Base-by-base conservation (phyloP, 495 filamentous ascomycete genomes). In the Penicillium ucsense region DNA sequence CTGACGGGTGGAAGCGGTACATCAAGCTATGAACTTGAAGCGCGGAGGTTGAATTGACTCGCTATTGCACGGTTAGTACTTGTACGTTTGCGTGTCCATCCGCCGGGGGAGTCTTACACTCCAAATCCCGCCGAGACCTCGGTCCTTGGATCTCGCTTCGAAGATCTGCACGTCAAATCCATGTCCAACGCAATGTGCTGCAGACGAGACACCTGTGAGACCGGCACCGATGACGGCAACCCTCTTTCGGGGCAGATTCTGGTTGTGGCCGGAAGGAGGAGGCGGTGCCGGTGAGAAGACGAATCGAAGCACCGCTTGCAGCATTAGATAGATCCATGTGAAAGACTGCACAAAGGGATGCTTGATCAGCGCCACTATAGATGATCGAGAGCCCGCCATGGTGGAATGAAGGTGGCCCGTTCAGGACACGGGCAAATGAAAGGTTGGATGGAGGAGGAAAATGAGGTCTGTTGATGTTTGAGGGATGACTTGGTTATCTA, bases 1-100 rank as follows among this genome's bases (percentile, higher is more conserved):
- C 78, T 0, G 84, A 86, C 0, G 88, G 88, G 49, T 89, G 86
- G 63, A 92, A 94, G 31, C 88, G 79, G 64, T 90, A 92, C 87
- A 92, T 90, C 48, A 89, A 65, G 37, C 82, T 86, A 60, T 92
- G 85, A 35, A 92, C 87, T 53, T 92, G 87, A 0, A 92, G 76
- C 37, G 83, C 75, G 2, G 85, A 88, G 7, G 87, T 90, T 48
- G 84, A 86, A 70, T 90, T 90, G 36, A 91, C 88, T 67, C 78
- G 75, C 82, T 88, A 36, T 11, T 10, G 20, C 8, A 33, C 3
- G 32, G 27, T 48, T 8, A 43, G 8, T 32, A 42, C 31, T 9
- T 12, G 27, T 12, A 10, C 11, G 3, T n/a, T 20, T 28, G 6
- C 9, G 20, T 37, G 31, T 3, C 2, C 9, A 8, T 9, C 31